Conservation (phyloP, 257 asterid species). For the Orobanche coerulescens region DNA sequence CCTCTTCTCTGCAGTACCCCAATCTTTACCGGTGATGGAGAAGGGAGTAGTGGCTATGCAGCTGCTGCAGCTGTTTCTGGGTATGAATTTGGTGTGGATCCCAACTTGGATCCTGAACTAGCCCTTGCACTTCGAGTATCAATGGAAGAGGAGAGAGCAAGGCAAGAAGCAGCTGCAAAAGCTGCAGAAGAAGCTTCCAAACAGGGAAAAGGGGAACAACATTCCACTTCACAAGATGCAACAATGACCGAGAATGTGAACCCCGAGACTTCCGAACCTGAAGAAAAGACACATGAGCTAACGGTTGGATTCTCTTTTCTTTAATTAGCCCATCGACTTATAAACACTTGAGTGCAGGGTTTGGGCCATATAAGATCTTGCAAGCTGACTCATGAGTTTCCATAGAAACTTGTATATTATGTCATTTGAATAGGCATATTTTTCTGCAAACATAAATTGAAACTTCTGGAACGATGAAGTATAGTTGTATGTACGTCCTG, state of each 20-base stretch:
- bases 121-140: conserved; percentile 99
- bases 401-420: neutral
- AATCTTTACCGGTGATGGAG: conserved; percentile 94
- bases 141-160: conserved; percentile 99
- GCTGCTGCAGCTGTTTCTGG: conserved; percentile 92
- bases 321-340: neutral
- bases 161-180: conserved; percentile 99
- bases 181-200: conserved; percentile 80
- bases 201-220: conserved; percentile 63
- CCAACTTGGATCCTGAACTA: conserved; percentile 99
- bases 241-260: conserved; percentile 64
- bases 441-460: neutral
- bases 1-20: conserved; percentile 58
- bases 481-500: too few species aligned
- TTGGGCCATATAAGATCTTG: neutral
- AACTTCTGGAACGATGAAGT: too few species aligned
- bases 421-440: neutral
- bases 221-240: conserved; percentile 64
- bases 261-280: conserved; percentile 57
- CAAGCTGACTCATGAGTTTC: neutral
- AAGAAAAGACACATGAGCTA: conserved; percentile 57
- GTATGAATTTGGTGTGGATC: conserved; percentile 95
- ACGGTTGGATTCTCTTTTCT: conserved; percentile 36
- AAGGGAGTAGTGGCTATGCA: conserved; percentile 86
- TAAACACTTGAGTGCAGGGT: neutral